Conservation (phyloP, 2,329 filamentous ascomycete genomes). For the Colletotrichum sp. region DNA sequence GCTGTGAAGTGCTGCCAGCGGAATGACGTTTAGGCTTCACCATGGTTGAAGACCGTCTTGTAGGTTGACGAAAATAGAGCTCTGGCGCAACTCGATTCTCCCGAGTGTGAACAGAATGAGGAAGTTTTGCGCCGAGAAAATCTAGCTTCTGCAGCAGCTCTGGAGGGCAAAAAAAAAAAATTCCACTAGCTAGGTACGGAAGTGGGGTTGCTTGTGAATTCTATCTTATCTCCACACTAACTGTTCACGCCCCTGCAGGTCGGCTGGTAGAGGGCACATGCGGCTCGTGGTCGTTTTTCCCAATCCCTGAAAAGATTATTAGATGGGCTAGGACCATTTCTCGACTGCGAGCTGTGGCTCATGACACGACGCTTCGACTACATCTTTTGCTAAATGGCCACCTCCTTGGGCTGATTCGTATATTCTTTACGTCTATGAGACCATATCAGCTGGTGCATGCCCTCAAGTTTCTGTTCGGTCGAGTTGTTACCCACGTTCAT, state of each 20-base stretch:
- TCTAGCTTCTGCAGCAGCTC: neutral
- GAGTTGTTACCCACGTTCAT: neutral
- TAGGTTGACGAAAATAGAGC: neutral
- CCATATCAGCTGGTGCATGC: neutral
- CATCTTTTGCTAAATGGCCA: neutral
- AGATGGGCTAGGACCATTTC: neutral
- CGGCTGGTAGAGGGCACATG: neutral
- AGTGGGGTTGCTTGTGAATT: neutral
- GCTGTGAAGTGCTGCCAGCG: neutral
- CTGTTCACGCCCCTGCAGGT: neutral
- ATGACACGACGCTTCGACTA: neutral
- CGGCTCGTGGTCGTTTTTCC: neutral
- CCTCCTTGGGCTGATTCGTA: neutral
- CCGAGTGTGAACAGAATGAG: neutral
- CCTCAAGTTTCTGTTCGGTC: neutral
- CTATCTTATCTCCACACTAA: neutral
- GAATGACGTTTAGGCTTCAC: constrained; percentile 8
- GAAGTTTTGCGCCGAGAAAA: neutral
- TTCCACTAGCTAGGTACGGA: neutral
- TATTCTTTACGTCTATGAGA: neutral
- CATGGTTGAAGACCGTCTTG: neutral
- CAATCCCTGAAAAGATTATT: neutral
- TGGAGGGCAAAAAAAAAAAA: neutral
- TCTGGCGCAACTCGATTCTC: neutral
- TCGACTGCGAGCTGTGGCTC: neutral